A percentile compares a stretch with the other conserved stretches of the same genome.
These are phyloP conservation scores for Aspergillus viridinutans DNA, from an alignment of 2,329 filamentous ascomycete genomes.

Conservation along the genomic window DNA sequence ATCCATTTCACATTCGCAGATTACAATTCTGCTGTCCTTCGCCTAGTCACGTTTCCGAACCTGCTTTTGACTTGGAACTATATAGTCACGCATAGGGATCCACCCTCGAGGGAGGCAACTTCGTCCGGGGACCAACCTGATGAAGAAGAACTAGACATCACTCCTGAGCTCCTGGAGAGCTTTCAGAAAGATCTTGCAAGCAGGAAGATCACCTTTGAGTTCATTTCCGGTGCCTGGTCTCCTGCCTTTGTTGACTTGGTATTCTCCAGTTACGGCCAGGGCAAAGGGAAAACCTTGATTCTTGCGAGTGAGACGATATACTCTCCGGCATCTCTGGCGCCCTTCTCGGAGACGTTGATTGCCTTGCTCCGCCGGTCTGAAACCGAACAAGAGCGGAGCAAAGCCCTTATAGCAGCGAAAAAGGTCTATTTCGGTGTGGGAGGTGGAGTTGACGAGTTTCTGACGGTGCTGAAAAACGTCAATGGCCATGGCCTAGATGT, in stretches of 20 bases:
- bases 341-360: conserved; percentile 54
- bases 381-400: conserved; percentile 23
- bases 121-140: conserved; percentile 5
- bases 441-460: conserved; percentile 60
- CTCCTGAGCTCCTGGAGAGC: conserved; percentile 40
- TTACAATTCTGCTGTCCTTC: conserved; percentile 58
- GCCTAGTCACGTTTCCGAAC: conserved; percentile 60
- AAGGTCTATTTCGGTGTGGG: conserved; percentile 64
- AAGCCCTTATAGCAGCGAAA: conserved; percentile 59
- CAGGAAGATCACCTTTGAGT: conserved; percentile 46
- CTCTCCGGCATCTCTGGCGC: conserved; percentile 49
- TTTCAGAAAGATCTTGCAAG: conserved; percentile 44
- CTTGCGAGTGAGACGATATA: conserved; percentile 65
- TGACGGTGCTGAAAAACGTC: conserved; percentile 28
- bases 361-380: conserved; percentile 44
- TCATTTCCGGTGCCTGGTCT: conserved; percentile 60
- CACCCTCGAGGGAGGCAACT: background rate
- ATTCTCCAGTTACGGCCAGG: conserved; percentile 28
- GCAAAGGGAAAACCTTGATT: conserved; percentile 43
- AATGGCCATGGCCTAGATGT: conserved; percentile 24
- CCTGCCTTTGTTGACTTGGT: conserved; percentile 44
- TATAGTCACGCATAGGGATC: conserved; percentile 11
- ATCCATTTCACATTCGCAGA: conserved; percentile 56
- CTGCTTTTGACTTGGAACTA: conserved; percentile 53
- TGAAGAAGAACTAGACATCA: conserved; percentile 45